A percentile compares a stretch with the other conserved stretches of the same genome.
phyloP scores from a whole-genome alignment of 805 yeast species.

The Hanseniaspora nectarophila region DNA sequence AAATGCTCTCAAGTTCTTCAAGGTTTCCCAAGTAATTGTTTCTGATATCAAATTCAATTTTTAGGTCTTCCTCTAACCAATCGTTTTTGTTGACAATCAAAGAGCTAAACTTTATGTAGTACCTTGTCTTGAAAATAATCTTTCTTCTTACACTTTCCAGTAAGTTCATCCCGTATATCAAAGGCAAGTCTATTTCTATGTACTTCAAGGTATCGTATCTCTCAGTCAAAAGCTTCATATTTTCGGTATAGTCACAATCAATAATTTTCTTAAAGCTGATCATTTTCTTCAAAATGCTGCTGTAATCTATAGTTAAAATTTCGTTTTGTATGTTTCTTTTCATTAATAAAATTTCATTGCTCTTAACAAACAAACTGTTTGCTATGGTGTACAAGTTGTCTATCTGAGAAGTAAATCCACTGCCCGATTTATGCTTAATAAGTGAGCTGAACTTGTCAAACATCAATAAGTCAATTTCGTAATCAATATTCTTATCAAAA shows the following conservation, averaged over 20 bases:
- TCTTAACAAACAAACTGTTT: conserved; percentile 9
- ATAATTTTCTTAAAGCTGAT: conserved; percentile 17
- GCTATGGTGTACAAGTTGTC: conserved; percentile 8
- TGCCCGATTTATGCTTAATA: neutral
- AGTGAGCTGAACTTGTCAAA: conserved; percentile 1
- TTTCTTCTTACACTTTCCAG: conserved; percentile 49
- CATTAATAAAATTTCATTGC: conserved; percentile 11
- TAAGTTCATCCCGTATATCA: conserved; percentile 56
- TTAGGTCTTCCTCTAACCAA: conserved; percentile 36
- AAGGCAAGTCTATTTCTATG: conserved; percentile 46
- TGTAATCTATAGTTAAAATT: neutral
- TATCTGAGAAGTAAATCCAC: neutral
- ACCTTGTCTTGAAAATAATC: conserved; percentile 36
- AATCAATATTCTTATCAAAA: neutral
- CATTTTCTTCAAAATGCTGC: conserved; percentile 18
- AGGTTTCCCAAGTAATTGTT: conserved; percentile 55
- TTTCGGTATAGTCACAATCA: neutral
- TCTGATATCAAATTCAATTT: conserved; percentile 45
- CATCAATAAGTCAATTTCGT: conserved; percentile 12
- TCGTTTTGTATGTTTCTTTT: conserved; percentile 21
- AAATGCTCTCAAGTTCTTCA: conserved; percentile 23
- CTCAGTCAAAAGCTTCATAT: neutral
- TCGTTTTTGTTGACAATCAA: conserved; percentile 44
- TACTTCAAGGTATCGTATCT: conserved; percentile 17
- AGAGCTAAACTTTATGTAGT: conserved; percentile 19